These are phyloP conservation scores for Gossypium sturtianum DNA, from an alignment of 345 rosid genomes.

Conservation along the genomic window DNA sequence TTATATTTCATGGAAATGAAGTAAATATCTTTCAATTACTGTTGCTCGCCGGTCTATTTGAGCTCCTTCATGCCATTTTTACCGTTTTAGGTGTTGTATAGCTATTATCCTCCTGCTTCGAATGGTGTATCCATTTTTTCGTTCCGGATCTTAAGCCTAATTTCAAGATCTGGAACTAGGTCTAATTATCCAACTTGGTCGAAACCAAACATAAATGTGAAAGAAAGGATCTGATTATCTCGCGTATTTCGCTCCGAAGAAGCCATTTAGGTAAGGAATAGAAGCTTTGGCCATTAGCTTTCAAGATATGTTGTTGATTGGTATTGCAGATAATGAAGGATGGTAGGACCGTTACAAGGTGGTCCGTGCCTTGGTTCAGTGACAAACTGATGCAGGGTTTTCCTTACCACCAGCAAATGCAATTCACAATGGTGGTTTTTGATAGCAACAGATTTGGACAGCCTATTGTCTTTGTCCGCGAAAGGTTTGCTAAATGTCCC, in stretches of 20 bases:
- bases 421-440: background rate
- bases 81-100: background rate
- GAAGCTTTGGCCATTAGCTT: background rate
- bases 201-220: background rate
- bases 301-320: background rate
- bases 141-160: background rate
- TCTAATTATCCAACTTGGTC: background rate
- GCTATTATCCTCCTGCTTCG: background rate
- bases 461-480: background rate
- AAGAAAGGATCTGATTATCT: background rate
- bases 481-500: constrained; percentile 7
- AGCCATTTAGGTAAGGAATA: background rate
- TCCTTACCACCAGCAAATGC: constrained; percentile 17
- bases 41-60: background rate
- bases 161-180: background rate
- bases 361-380: constrained; percentile 26
- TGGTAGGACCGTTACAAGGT: constrained; percentile 23
- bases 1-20: constrained; percentile 25
- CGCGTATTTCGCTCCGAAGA: background rate
- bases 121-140: background rate
- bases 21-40: constrained; percentile 8
- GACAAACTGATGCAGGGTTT: constrained; percentile 15
- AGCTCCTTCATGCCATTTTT: background rate
- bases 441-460: constrained; percentile 27
- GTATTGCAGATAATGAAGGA: constrained; percentile 9